Evolutionary conservation across 371 early-diverging fungal genomes (phyloP), one percentile per base, ranked within the genome.

Genomic region (Mucor indicus): DNA sequence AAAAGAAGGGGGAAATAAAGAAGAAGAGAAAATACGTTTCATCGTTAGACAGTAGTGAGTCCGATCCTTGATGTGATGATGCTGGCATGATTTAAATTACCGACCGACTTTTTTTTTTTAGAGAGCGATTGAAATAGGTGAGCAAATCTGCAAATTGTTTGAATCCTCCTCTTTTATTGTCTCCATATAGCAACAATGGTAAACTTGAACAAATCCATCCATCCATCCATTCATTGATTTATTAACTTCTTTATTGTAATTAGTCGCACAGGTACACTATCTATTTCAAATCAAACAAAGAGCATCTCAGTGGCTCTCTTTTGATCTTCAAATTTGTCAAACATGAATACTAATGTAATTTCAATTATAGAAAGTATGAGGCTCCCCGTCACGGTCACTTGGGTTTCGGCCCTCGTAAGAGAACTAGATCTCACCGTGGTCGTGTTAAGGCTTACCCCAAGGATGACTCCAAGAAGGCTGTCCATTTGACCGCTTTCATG

Each of bases 401-500:
- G 72, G 99, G 98, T 64, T 99, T 96, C 92, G 84, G 92, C 60
- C 99, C 99, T 69, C 91, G 97, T 70, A 99, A 98, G 89, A 88
- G 99, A 63, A 94, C 98, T 63, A 77, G 86, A 67, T 84, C 91
- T 53, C 91, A 94, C 83, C 91, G 94, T 68, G 98, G 98, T 67
- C 87, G 92, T 69, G 90, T 92, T 64, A 96, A 97, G 92, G 89
- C 99, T 57, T 99, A 95, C 92, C 99, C 99, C 72, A 91, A 91
- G 84, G 99, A 99, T 82, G 93, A 98, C 79, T 71, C 86, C 53
- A 79, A 79, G 72, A 91, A 95, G 86, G 88, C 94, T 50, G 96
- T 98, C 61, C 99, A 99, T 85, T 80, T 99, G 74, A 98, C 99
- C 45, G 99, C 97, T 66, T 99, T 98, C 90, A 80, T 99, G 73